Conservation (phyloP, 2,329 filamentous ascomycete species). For the Arthrobotrys sinensis region DNA sequence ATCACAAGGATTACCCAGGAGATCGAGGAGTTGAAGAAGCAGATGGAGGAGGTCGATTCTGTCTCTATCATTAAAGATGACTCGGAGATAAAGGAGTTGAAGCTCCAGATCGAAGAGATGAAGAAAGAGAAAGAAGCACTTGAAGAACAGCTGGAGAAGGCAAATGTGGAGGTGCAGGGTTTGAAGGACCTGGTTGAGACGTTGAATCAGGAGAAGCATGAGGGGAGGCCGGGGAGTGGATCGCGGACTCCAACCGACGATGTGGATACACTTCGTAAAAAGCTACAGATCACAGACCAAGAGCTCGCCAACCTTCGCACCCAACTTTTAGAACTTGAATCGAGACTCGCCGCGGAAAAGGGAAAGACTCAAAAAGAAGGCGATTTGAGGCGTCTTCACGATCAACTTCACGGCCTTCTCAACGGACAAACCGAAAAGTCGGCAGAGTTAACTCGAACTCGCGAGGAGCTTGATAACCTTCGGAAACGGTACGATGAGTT, state of each 20-base stretch:
- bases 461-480: conserved; percentile 43
- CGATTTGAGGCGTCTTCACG: conserved; percentile 40
- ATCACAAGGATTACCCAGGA: conserved; percentile 33
- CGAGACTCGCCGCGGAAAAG: conserved; percentile 37
- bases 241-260: conserved; percentile 2
- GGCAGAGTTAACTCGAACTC: conserved; percentile 27
- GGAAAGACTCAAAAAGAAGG: conserved; percentile 44
- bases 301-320: conserved; percentile 20
- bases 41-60: conserved; percentile 46
- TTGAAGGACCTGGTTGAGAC: conserved; percentile 27
- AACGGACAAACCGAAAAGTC: conserved; percentile 33
- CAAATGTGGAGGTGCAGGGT: conserved; percentile 28
- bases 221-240: background rate
- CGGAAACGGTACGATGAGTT: conserved; percentile 53
- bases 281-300: conserved; percentile 27
- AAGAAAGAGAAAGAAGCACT: conserved; percentile 37
- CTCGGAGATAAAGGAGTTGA: conserved; percentile 48
- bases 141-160: conserved; percentile 32
- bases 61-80: conserved; percentile 53
- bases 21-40: conserved; percentile 48
- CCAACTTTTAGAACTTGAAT: conserved; percentile 36
- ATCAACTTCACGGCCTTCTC: conserved; percentile 46
- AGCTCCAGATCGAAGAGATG: conserved; percentile 44
- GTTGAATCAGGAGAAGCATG: background rate
- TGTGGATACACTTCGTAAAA: conserved; percentile 39